A percentile compares a stretch with the other conserved stretches of the same genome.
phyloP scores from a whole-genome alignment of 1,284 basidiomycete genomes.

The Ceratobasidium sp. region DNA sequence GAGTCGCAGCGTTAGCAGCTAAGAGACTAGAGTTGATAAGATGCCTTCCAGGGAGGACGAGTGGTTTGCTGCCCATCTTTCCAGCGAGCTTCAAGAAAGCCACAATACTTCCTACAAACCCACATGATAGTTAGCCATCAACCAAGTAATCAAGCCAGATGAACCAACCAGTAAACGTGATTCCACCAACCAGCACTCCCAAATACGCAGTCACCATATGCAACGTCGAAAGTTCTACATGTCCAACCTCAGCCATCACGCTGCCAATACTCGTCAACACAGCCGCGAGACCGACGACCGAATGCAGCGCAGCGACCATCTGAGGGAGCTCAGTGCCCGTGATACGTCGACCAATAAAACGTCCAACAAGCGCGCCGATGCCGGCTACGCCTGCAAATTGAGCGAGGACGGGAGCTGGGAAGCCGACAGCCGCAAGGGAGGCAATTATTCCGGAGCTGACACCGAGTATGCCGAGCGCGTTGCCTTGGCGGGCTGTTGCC shows the following conservation, averaged over 20 bases:
- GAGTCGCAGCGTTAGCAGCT: slow-evolving; percentile 71
- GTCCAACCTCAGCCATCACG: slow-evolving; percentile 72
- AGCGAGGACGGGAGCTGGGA: slow-evolving; percentile 73
- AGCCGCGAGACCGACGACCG: slow-evolving; percentile 85
- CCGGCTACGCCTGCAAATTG: slow-evolving; percentile 82
- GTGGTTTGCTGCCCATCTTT: slow-evolving; percentile 75
- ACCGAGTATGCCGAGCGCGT: slow-evolving; percentile 83
- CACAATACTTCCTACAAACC: slow-evolving; percentile 84
- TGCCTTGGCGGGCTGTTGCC: slow-evolving; percentile 81
- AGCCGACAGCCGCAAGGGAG: slow-evolving; percentile 82
- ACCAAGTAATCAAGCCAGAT: neutral
- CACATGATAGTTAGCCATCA: slow-evolving; percentile 56
- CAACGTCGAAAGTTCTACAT: slow-evolving; percentile 66
- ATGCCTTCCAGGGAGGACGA: slow-evolving; percentile 78
- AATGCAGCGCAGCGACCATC: slow-evolving; percentile 77
- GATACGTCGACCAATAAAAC: slow-evolving; percentile 76
- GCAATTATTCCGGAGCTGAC: slow-evolving; percentile 82
- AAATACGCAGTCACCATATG: slow-evolving; percentile 85
- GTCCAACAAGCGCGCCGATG: slow-evolving; percentile 72
- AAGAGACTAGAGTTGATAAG: slow-evolving; percentile 75
- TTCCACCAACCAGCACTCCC: slow-evolving; percentile 79
- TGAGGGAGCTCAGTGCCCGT: slow-evolving; percentile 87
- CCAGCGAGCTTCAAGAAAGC: slow-evolving; percentile 87
- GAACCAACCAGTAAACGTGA: slow-evolving; percentile 48
- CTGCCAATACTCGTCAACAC: slow-evolving; percentile 84